Base-by-base conservation (phyloP, 2,329 filamentous ascomycete genomes). In the Escovopsis sp. region DNA sequence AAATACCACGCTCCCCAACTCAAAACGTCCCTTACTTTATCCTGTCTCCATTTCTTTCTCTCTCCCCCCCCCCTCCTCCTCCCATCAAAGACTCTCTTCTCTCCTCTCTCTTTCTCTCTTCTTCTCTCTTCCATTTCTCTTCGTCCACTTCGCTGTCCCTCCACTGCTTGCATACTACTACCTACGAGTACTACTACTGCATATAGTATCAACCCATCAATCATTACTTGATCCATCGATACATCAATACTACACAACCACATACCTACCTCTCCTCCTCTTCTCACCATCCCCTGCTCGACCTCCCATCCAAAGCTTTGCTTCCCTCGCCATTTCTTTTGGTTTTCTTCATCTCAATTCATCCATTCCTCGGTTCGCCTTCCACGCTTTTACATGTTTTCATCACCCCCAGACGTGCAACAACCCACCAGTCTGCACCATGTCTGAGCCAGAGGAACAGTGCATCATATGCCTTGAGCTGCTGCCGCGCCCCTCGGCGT, bases 401-500 rank as follows among this genome's bases (percentile, higher is more conserved):
- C 62, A 59, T 60, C 61, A 62, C 55, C 47, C 51, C 48, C 50
- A 47, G 50, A 49, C 46, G 52, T 58, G 45, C 53, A 52, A 50
- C 57, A 55, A 57, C 3, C 27, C 27, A 58, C 52, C 54, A 58
- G 60, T 59, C 62, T 62, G 58, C 58, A 63, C 59, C 61, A 65
- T 66, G 64, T 64, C 63, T 64, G 63, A 66, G 53, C 61, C 74
- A 64, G 76, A 81, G 63, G 76, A 81, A 63, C 74, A 79, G 66
- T 80, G 76, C 65, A 80, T 80, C 61, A 75, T 80, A 62, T 81
- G 76, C 68, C 68, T 80, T 57, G 76, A 80, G 56, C 71, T 70
- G 56, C 65, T 80, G 44, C 63, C 62, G 48, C 56, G 51, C 47
- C 56, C 58, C 50, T 59, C 56, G 50, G 48, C 52, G 43, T 50